Base-by-base conservation (phyloP, 1,284 basidiomycete species). In the Leccinum fuscescens region DNA sequence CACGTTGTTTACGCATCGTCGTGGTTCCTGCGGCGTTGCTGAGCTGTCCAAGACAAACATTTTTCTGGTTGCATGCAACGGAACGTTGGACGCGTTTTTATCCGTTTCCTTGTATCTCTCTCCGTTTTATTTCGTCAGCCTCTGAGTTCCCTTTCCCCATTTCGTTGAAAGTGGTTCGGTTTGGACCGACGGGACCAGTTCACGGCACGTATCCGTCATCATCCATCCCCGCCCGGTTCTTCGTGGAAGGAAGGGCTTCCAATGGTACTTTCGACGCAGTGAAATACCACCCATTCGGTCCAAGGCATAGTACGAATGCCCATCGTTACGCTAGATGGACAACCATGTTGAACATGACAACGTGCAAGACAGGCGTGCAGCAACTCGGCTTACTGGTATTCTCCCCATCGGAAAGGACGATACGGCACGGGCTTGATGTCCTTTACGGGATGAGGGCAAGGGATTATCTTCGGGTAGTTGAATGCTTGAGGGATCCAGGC, bases 291-390 rank as follows among this genome's bases (percentile, higher is more conserved):
- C 87, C 88, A 89, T 56, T 87, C 83, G 17, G 79, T 77, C 83
- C 84, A 89, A 11, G 76, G 77, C 86, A 90, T 88, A 57, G 73
- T 77, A 20, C 85, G 80, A 63, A 89, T 84, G 59, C 86, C 88
- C 88, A 89, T 89, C 14, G 86, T 89, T 31, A 89, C 80, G 66
- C 88, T 89, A 58, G 6, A 31, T 15, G 37, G 55, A 39, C 1
- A 5, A 17, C n/a, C 14, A 51, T 24, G 20, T 17, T n/a, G 20
- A 12, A 17, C 20, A 35, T 17, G 29, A 55, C 7, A 11, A 35
- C 3, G 27, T 3, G 52, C 2, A 35, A 31, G 44, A 59, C 8
- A 17, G 31, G 4, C 17, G n/a, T 20, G 56, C 15, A 33, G 27
- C 11, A 15, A 20, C 20, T 51, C 24, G 12, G 78, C 85, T 69